Evolutionary conservation across 2,329 filamentous ascomycete species (phyloP), one percentile per base, ranked within the genome.

Genomic region (Cercospora sp.): DNA sequence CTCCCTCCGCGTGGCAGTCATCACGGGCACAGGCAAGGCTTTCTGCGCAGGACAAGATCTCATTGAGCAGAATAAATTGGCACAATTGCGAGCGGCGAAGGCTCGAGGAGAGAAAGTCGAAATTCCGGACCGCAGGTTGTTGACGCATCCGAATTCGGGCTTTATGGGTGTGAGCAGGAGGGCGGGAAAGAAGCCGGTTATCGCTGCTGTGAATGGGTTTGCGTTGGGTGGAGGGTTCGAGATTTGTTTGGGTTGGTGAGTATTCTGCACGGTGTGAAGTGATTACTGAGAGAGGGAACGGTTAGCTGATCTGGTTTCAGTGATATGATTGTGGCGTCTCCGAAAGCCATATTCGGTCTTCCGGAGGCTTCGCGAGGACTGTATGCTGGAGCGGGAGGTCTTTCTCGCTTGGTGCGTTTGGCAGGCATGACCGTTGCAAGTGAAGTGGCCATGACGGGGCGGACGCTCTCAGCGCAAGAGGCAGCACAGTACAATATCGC

Each of bases 121-220:
- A 20, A 26, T 75, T n/a, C 72, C 72, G 1, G 73, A 75, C 60
- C 30, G 72, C 23, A 68, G 71, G 30, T 28, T 71, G 42, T 67
- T 74, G 30, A 67, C 60, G 28, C 73, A 76, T 66, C 74, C 74
- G 7, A 60, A 70, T 3, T 78, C 78, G 1, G 87, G 87, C 0
- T 87, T 88, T 73, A 83, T 80, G 42, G 87, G 86, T 0, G 75
- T 90, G 13, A 86, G 84, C 48, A 80, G 84, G 48, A 80, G 88
- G 12, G 77, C 77, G 12, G 87, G 88, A 0, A 88, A 87, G 79
- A 88, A 88, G 76, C 86, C 86, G 1, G 81, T 88, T 57, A 86
- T 88, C 74, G 86, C 85, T 8, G 86, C 86, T 2, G 85, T 87
- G 3, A 88, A 88, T 76, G 86, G 86, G 0, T 82, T 84, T 68